Evolutionary conservation across 2,329 filamentous ascomycete genomes (phyloP), one percentile per base, ranked within the genome.

Genomic region (Fusarium sp.): DNA sequence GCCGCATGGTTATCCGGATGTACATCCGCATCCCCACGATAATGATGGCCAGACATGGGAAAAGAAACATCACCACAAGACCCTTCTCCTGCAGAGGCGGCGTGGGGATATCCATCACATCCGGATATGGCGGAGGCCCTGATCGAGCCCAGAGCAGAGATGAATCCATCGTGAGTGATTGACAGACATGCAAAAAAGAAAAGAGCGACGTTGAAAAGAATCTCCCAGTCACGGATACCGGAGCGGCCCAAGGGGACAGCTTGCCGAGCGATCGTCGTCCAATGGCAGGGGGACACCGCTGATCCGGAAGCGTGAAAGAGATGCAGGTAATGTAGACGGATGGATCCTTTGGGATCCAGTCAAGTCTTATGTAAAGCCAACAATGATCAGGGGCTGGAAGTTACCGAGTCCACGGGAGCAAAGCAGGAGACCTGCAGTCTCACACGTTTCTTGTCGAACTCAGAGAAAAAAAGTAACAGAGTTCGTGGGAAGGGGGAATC

Each of bases 61-160:
- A 81, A 54, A 82, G 65, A 68, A 83, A 82, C 20, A 80, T 73
- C 43, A 83, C 72, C 45, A 79, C 78, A 5, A 83, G 64, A 1
- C 77, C 82, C 11, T 69, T 68, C 9, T 73, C 64, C 54, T 83
- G 82, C 16, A 81, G 77, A n/a, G 80, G 72, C 13, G 81, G 78
- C 13, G 81, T 82, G 2, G 81, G 81, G 9, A 82, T 80, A 45
- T 77, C 74, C 33, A 72, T 65, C 8, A 80, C 77, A 57, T 82
- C 72, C 1, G 72, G 76, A 27, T 75, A 75, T 7, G 77, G 71
- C 9, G 71, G 72, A 20, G 74, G 75, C 20, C 73, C 73, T 18
- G 43, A 43, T 18, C 72, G 72, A 48, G 63, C 39, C 11, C 60
- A 73, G 6, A 75, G 50, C n/a, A 41, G 11, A 18, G 39, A 37